Evolutionary conservation across 768 basidiomycete genomes (phyloP).

Genomic region (Termitomyces sp.): DNA sequence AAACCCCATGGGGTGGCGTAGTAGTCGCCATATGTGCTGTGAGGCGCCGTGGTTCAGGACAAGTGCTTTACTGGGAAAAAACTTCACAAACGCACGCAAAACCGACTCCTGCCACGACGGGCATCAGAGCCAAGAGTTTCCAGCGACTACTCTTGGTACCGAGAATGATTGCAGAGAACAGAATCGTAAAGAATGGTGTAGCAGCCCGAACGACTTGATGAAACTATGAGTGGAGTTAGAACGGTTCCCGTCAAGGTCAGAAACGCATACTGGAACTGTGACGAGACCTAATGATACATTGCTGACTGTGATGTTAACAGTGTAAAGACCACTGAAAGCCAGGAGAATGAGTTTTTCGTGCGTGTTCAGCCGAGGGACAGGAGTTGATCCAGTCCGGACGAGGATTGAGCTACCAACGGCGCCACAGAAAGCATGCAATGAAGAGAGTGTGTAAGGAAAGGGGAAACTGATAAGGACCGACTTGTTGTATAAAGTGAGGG

Average conservation of each 20-base stretch:
- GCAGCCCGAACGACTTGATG: constrained; percentile 95
- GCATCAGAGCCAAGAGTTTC: constrained; percentile 71
- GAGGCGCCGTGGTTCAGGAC: not conserved
- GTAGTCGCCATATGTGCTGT: constrained; percentile 92
- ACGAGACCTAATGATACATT: constrained; percentile 88
- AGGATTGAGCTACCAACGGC: constrained; percentile 74
- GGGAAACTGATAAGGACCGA: constrained; percentile 87
- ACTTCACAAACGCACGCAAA: constrained; percentile 61
- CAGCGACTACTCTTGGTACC: constrained; percentile 50
- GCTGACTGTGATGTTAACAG: constrained; percentile 92
- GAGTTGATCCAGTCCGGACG: constrained; percentile 28
- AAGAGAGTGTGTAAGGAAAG: constrained; percentile 93
- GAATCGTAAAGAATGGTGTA: constrained; percentile 88
- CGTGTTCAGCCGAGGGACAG: constrained; percentile 30
- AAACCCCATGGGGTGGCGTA: constrained; percentile 85
- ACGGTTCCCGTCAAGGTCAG: not conserved
- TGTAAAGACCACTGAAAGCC: constrained; percentile 86
- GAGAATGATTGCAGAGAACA: constrained; percentile 68
- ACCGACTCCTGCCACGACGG: constrained; percentile 86
- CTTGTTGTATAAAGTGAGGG: constrained; percentile 95
- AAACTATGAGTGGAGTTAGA: constrained; percentile 47
- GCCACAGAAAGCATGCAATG: constrained; percentile 85
- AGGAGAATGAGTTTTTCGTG: constrained; percentile 61
- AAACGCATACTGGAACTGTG: constrained; percentile 72
- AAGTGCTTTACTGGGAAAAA: not conserved